Evolutionary conservation across 2,329 filamentous ascomycete species (phyloP).

Genomic region (Fusarium sp.): DNA sequence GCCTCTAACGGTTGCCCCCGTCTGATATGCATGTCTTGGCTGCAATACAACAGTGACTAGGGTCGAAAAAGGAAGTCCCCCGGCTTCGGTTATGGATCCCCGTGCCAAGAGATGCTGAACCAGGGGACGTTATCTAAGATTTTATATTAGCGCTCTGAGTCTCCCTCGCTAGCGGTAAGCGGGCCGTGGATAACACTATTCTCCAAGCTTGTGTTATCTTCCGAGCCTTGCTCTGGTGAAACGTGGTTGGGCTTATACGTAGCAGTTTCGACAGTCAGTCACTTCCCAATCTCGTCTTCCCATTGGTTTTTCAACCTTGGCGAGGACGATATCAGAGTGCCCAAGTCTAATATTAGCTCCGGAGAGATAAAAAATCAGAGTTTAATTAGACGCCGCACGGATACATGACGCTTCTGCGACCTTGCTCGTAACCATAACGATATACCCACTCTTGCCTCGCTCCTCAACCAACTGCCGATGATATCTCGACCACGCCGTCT

Average conservation of each 20-base stretch:
- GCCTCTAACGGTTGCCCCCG: background rate
- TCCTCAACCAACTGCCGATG: conserved; percentile 11
- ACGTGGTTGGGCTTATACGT: conserved; percentile 15
- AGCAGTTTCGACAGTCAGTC: background rate
- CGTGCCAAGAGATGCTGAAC: conserved; percentile 21
- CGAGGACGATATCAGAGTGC: conserved; percentile 14
- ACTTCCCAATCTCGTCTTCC: background rate
- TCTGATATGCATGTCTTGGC: conserved; percentile 4
- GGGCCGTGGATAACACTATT: conserved; percentile 18
- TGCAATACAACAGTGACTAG: conserved; percentile 14
- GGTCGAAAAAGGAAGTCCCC: conserved; percentile 25
- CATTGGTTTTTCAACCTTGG: background rate
- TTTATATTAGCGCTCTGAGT: conserved; percentile 5
- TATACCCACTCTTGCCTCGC: background rate
- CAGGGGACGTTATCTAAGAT: conserved; percentile 20
- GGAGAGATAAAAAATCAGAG: background rate
- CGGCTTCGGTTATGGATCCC: conserved; percentile 1
- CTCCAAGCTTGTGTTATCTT: conserved; percentile 15
- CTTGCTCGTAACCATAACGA: conserved; percentile 14
- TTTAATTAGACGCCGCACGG: conserved; percentile 29
- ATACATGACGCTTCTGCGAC: conserved; percentile 32
- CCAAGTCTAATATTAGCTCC: conserved; percentile 32
- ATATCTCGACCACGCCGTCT: conserved; percentile 2
- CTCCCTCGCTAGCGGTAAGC: conserved; percentile 27
- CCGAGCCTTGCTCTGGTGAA: conserved; percentile 1